Conservation (phyloP, 371 early-diverging fungal genomes). For the Rhizopus stolonifer region DNA sequence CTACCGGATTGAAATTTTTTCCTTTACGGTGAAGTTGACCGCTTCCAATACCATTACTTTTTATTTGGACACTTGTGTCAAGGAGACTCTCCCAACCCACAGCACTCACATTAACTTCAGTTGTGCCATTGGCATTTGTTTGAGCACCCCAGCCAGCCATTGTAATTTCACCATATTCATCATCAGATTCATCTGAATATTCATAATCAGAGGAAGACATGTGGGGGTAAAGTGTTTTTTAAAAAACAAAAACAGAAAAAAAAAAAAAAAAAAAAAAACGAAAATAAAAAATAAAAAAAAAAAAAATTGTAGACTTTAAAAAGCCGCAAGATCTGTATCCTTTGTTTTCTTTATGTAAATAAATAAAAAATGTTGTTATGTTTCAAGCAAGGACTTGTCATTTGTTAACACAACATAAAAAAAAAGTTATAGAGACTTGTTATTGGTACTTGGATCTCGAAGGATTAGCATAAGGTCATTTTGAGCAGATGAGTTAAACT, state of each 20-base stretch:
- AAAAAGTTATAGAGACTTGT: too few relatives aligned
- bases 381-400: too few relatives aligned
- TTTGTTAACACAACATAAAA: too few relatives aligned
- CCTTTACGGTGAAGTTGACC: slow-evolving; percentile 51
- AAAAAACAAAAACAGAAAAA: not conserved
- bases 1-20: slow-evolving; percentile 45
- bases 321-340: too few relatives aligned
- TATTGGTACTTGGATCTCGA: too few relatives aligned
- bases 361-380: too few relatives aligned
- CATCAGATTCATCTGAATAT: slow-evolving; percentile 7
- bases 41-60: slow-evolving; percentile 39
- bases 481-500: too few relatives aligned
- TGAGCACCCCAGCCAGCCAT: slow-evolving; percentile 7
- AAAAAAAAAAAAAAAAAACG: not conserved
- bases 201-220: not conserved
- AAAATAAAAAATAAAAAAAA: too few relatives aligned
- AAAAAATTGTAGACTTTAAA: too few relatives aligned
- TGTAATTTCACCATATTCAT: not conserved
- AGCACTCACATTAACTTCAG: slow-evolving; percentile 26
- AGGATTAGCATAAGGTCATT: too few relatives aligned
- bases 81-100: slow-evolving; percentile 41
- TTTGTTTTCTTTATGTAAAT: too few relatives aligned
- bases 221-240: too few relatives aligned
- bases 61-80: slow-evolving; percentile 41
- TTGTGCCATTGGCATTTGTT: slow-evolving; percentile 15